These are phyloP conservation scores for Malassezia psittaci DNA, from an alignment of 1,284 basidiomycete genomes.

Conservation along the genomic window DNA sequence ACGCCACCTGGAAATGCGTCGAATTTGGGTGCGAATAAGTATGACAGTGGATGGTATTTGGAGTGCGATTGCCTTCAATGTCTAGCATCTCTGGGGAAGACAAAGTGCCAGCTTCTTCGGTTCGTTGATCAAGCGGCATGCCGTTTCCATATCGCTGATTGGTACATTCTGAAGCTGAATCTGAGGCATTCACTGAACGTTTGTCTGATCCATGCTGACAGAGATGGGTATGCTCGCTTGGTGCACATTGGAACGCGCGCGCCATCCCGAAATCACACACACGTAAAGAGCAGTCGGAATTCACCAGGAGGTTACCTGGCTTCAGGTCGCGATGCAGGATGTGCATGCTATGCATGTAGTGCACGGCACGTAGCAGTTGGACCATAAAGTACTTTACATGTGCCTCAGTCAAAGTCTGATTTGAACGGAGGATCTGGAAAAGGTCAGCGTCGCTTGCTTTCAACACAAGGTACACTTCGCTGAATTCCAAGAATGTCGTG, in stretches of 20 bases:
- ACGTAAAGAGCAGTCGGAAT: conserved; percentile 41
- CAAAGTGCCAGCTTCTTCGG: background rate
- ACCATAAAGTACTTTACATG: conserved; percentile 45
- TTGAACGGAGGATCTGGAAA: conserved; percentile 42
- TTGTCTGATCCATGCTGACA: background rate
- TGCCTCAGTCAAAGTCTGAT: conserved; percentile 38
- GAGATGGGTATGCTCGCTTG: background rate
- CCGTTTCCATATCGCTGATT: background rate
- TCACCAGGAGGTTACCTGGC: conserved; percentile 46
- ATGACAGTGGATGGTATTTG: background rate
- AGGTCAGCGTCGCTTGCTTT: conserved; percentile 44
- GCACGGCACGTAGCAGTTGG: conserved; percentile 40
- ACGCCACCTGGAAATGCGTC: background rate
- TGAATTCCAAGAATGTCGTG: conserved; percentile 45
- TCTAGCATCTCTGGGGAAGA: conserved; percentile 1
- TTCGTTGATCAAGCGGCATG: background rate
- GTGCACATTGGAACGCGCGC: conserved; percentile 22
- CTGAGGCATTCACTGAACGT: background rate
- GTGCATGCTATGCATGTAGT: conserved; percentile 43
- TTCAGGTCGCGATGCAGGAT: conserved; percentile 46
- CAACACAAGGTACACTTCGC: conserved; percentile 43
- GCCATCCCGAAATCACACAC: conserved; percentile 46
- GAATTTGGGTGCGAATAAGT: background rate
- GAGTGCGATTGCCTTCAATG: background rate
- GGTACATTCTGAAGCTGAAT: no score